Conservation (phyloP, 257 asterid genomes). For the Solanum virginianum region DNA sequence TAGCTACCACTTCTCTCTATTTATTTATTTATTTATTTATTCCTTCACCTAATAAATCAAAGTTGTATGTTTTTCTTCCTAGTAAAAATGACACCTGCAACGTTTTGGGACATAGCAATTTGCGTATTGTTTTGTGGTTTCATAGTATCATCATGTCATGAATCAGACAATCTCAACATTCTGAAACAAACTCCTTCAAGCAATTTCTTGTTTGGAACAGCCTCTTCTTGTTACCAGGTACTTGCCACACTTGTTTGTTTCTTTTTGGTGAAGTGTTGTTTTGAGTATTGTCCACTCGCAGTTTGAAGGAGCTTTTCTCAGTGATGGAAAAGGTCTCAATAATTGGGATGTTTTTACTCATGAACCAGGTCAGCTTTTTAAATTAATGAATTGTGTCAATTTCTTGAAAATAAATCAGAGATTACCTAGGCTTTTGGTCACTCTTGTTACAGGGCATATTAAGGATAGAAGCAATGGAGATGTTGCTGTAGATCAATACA, state of each 20-base stretch:
- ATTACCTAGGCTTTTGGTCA: not conserved
- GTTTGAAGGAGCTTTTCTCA: conserved; percentile 33
- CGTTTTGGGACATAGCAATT: not conserved
- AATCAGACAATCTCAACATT: not conserved
- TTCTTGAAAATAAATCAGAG: not conserved
- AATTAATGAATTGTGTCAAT: not conserved
- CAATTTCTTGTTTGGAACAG: conserved; percentile 44
- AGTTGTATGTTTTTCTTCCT: not conserved
- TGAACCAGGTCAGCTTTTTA: conserved; percentile 6
- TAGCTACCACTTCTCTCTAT: not conserved
- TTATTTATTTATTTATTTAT: not conserved
- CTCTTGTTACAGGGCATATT: conserved; percentile 15
- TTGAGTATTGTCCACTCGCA: not conserved
- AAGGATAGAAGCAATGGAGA: conserved; percentile 42
- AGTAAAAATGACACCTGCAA: not conserved
- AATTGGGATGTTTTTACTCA: conserved; percentile 43
- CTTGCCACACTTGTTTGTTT: too few species aligned
- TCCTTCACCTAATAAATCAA: not conserved
- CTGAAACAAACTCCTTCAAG: conserved; percentile 12
- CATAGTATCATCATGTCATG: not conserved
- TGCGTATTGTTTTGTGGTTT: not conserved
- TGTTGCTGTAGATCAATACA: conserved; percentile 41
- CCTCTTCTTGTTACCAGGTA: conserved; percentile 64
- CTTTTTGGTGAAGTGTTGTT: not conserved
- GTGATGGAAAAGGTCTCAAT: conserved; percentile 36